Base-by-base conservation (phyloP, 2,329 filamentous ascomycete species). In the Apiospora phragmitis region DNA sequence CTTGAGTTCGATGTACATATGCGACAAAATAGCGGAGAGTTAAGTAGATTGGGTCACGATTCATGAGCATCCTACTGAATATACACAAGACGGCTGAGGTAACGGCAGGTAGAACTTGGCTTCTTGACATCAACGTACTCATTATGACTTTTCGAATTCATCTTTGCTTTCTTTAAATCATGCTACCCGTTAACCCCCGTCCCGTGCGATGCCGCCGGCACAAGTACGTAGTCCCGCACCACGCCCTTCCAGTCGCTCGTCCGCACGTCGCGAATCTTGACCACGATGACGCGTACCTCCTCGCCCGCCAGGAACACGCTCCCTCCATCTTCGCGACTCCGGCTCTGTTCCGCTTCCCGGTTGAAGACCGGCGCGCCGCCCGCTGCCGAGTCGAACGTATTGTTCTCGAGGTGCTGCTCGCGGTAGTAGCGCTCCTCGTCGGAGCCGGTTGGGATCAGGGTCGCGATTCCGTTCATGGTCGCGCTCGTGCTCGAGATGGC, bases 241-340 rank as follows among this genome's bases (percentile, higher is more conserved):
- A 91, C 90, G n/a, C 96, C 95, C 84, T 97, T 97, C 93, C 93
- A 97, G 80, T 97, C 96, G 74, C 93, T 94, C 76, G 97, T 97
- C 77, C 94, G 88, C 67, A 96, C 94, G 79, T 95, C 93, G 76
- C 88, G 89, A 75, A 98, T 94, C 76, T 88, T 89, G 9, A 98
- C 96, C 7, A 95, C 89, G 43, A 98, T 94, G 8, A 98, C 95
- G 67, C 93, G 88, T 1, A 97, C 94, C 79, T 96, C 93, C 77
- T 94, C 92, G 3, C 92, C 93, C 47, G 92, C 92, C 55, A 97
- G 89, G 81, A 94, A 93, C 78, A 88, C 87, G 43, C 87, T 84
- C 0, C 90, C 84, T 3, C 86, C 88, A 73, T 87, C 88, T 59
- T 83, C 82, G 16, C 76, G 81, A 75, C 67, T 77, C 73, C 74